Conservation (phyloP, 2,329 filamentous ascomycete genomes). For the Fusarium albidum region DNA sequence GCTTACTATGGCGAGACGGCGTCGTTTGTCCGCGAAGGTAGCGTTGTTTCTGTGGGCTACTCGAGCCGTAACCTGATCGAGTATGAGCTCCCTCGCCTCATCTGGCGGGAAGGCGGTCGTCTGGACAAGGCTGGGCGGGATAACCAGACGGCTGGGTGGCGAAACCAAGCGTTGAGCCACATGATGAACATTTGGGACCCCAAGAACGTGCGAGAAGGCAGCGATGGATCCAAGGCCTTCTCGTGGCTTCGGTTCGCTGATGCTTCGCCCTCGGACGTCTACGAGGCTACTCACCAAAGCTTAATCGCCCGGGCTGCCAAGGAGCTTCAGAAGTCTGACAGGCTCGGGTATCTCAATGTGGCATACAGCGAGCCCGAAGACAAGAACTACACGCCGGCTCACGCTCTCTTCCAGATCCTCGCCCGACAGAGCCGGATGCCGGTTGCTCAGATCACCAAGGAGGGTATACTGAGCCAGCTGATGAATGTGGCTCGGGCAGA, state of each 20-base stretch:
- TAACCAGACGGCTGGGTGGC: conserved; percentile 82
- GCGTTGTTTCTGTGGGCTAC: conserved; percentile 81
- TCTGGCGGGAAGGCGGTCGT: conserved; percentile 84
- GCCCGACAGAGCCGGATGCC: conserved; percentile 72
- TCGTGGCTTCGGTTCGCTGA: conserved; percentile 92
- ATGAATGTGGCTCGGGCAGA: conserved; percentile 78
- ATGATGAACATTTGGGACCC: conserved; percentile 92
- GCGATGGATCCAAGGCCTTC: conserved; percentile 71
- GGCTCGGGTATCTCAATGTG: conserved; percentile 72
- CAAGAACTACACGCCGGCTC: conserved; percentile 71
- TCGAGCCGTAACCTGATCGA: conserved; percentile 88
- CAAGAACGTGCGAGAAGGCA: conserved; percentile 75
- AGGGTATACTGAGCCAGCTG: conserved; percentile 77
- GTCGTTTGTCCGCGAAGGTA: conserved; percentile 91
- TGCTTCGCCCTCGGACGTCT: conserved; percentile 75
- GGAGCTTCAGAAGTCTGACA: conserved; percentile 61
- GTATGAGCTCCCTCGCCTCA: conserved; percentile 79
- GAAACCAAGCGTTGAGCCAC: conserved; percentile 77
- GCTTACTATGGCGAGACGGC: conserved; percentile 94
- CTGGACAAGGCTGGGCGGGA: conserved; percentile 76
- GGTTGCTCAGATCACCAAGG: conserved; percentile 72
- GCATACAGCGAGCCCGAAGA: conserved; percentile 74
- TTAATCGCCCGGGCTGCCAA: conserved; percentile 78
- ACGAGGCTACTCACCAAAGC: conserved; percentile 71
- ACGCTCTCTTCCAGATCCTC: conserved; percentile 83